Base-by-base conservation (phyloP, 164 flowering plant species). In the Tetrastigma voinierianum region DNA sequence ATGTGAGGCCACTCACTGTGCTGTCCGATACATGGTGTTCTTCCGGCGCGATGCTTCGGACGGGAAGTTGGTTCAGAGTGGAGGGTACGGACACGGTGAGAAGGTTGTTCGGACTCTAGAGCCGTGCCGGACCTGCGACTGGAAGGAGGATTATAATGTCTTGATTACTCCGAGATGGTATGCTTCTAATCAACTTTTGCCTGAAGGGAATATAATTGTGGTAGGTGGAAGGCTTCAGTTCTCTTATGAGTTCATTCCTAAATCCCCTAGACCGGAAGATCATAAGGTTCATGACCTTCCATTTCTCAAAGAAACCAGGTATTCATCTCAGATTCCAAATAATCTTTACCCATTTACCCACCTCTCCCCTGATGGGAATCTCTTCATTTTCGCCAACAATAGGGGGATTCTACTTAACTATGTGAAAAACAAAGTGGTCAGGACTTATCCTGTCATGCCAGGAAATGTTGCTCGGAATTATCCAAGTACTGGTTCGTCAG, bases 11-110 rank as follows among this genome's bases (percentile, higher is more conserved):
- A 4, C 84, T 84, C 40, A 72, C 76, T 0, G 24, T 83, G 0
- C 57, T 11, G 4, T 74, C 83, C 0, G 84, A 86, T 54, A 74
- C 83, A 6, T 86, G 87, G 87, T 83, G 87, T 70, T 86, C 90
- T 4, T 83, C 90, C 0, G 90, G 90, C 11, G 66, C 84, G 13
- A 18, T 80, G 32, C 46, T 70, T 52, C 77, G 2, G 81, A 80
- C 14, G 89, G 89, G 3, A 58, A 44, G 5, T 40, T 84, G 0
- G 45, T 84, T 1, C 84, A 81, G 57, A 75, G 49, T 3, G 88
- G 88, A 17, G 89, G 87, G 2, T 70, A 19, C 58, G 43, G 49
- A 17, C 59, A 53, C 3, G 89, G 89, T 0, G 76, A 74, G 0
- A 49, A 73, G 1, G 67, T 43, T 1, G 77, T 85, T n/a, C 61